Evolutionary conservation across 441 rosid genomes (phyloP).

Genomic region (Croton setiger): DNA sequence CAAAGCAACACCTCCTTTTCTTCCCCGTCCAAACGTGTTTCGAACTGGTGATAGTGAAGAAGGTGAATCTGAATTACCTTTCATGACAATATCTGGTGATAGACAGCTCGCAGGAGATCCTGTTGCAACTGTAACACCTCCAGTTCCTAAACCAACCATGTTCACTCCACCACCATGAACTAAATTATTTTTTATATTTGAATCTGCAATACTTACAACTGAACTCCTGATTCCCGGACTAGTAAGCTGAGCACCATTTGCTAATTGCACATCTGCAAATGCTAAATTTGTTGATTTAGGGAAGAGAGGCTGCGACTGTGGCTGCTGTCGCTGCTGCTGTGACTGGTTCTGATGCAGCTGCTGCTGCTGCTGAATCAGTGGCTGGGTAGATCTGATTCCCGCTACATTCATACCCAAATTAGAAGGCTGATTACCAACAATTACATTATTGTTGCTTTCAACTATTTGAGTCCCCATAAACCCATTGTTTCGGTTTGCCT

Average conservation of each 20-base stretch:
- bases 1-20: conserved; percentile 53
- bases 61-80: conserved; percentile 55
- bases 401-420: conserved; percentile 41
- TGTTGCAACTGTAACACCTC: conserved; percentile 37
- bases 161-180: conserved; percentile 51
- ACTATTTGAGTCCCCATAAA: conserved; percentile 27
- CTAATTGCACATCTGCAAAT: conserved; percentile 44
- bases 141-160: conserved; percentile 37
- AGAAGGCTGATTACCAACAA: conserved; percentile 42
- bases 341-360: conserved; percentile 19
- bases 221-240: conserved; percentile 49
- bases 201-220: conserved; percentile 36
- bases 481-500: conserved; percentile 39
- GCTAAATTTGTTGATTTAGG: conserved; percentile 63
- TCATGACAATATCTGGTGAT: conserved; percentile 63
- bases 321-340: conserved; percentile 30
- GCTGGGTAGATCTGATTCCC: conserved; percentile 41
- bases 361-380: conserved; percentile 33
- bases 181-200: conserved; percentile 41
- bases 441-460: conserved; percentile 26
- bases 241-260: conserved; percentile 32
- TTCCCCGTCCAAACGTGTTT: conserved; percentile 63
- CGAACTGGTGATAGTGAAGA: conserved; percentile 76
- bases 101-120: conserved; percentile 63
- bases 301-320: conserved; percentile 55